phyloP scores from a whole-genome alignment of 2,329 filamentous ascomycete genomes.

The Microdochium paspali region DNA sequence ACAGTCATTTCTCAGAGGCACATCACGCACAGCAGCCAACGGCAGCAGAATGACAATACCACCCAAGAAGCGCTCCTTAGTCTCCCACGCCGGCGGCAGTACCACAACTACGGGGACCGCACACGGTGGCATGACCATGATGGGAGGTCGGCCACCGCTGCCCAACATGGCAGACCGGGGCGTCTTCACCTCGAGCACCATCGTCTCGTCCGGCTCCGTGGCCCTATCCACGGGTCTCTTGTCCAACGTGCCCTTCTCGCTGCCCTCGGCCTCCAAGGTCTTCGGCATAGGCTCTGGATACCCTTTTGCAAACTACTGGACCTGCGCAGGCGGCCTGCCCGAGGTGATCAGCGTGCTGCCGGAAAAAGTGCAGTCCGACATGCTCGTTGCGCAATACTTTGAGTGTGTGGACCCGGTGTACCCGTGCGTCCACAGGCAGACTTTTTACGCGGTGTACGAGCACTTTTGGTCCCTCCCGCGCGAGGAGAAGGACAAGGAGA shows the following conservation, averaged over 20 bases:
- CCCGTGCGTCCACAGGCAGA: conserved; percentile 67
- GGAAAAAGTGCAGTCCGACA: conserved; percentile 66
- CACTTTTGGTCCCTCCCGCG: conserved; percentile 60
- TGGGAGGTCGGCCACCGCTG: conserved; percentile 29
- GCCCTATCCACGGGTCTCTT: conserved; percentile 52
- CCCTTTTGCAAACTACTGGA: conserved; percentile 80
- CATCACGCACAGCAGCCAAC: conserved; percentile 55
- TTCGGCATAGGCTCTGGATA: conserved; percentile 75
- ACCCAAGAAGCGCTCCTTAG: conserved; percentile 48
- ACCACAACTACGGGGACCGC: conserved; percentile 14
- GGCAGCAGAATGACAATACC: conserved; percentile 86
- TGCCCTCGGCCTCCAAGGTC: conserved; percentile 63
- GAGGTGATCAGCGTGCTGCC: conserved; percentile 71
- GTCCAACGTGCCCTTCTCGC: conserved; percentile 64
- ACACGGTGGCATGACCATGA: too few relatives aligned
- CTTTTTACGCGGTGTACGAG: conserved; percentile 70
- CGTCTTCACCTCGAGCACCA: conserved; percentile 32
- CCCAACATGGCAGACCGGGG: conserved; percentile 49
- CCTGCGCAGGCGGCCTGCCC: conserved; percentile 62
- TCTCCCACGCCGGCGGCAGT: background rate
- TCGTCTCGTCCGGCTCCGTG: conserved; percentile 39
- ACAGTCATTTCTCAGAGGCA: conserved; percentile 36
- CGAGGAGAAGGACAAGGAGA: conserved; percentile 48
- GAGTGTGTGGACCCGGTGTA: conserved; percentile 72
- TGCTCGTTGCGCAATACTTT: conserved; percentile 54